Evolutionary conservation across 768 basidiomycete genomes (phyloP).

Genomic region (Coprinopsis strossmayeri): DNA sequence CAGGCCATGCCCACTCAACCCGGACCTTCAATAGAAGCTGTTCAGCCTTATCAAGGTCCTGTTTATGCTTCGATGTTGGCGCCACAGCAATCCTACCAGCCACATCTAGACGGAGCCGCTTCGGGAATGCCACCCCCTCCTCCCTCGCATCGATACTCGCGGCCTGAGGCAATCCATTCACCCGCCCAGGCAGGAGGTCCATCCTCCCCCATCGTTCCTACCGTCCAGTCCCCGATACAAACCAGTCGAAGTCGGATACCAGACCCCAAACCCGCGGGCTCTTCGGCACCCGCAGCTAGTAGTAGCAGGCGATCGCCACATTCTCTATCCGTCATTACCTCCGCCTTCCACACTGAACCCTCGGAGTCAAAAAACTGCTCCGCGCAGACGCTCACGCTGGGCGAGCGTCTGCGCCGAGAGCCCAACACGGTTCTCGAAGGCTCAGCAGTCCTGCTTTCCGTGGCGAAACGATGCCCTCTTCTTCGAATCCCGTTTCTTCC

Average conservation of each 20-base stretch:
- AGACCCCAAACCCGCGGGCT: constrained; percentile 5
- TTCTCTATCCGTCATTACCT: constrained; percentile 15
- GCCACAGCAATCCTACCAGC: constrained; percentile 23
- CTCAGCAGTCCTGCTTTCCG: constrained; percentile 31
- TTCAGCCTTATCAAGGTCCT: constrained; percentile 5
- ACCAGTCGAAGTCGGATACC: constrained; percentile 5
- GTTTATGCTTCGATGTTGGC: constrained; percentile 13
- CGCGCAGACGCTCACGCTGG: constrained; percentile 76
- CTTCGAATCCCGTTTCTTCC: not conserved
- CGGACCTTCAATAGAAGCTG: constrained; percentile 9
- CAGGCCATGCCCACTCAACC: constrained; percentile 20
- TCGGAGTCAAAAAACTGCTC: constrained; percentile 62
- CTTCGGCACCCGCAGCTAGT: constrained; percentile 15
- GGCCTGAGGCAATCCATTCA: constrained; percentile 20
- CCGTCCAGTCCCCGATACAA: constrained; percentile 16
- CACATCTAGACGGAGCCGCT: constrained; percentile 16
- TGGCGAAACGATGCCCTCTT: constrained; percentile 13
- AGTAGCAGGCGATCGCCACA: constrained; percentile 12
- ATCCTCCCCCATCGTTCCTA: constrained; percentile 19
- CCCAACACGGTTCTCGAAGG: constrained; percentile 25
- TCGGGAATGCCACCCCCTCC: constrained; percentile 15
- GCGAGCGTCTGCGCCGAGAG: constrained; percentile 71
- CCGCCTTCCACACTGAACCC: constrained; percentile 6
- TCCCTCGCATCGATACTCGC: constrained; percentile 20
- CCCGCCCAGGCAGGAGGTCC: constrained; percentile 15